Conservation (phyloP, 192 early-diverging fungal species). For the Umbelopsis vinacea region DNA sequence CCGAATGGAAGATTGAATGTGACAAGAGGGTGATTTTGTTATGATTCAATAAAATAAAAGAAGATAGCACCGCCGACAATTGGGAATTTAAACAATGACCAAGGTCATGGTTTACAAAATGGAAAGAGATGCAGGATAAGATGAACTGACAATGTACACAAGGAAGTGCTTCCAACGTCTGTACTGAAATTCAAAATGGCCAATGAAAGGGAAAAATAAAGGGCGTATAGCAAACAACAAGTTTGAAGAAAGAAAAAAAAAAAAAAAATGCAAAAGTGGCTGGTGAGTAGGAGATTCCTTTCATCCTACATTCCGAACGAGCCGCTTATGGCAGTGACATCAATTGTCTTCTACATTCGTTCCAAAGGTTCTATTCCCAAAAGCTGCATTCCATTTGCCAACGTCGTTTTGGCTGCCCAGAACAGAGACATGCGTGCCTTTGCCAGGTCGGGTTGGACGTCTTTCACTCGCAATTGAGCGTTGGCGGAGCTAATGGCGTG, state of each 20-base stretch:
- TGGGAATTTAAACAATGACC: not conserved
- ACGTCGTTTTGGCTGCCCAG: slow-evolving; percentile 74
- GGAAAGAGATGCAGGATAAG: not conserved
- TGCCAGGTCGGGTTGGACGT: slow-evolving; percentile 65
- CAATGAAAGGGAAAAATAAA: too few species aligned
- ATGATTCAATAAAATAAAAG: not conserved
- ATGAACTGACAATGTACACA: not conserved
- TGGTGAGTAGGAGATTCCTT: not conserved
- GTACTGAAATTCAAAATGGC: too few species aligned
- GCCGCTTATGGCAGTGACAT: not conserved
- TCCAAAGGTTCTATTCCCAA: slow-evolving; percentile 81
- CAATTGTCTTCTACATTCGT: slow-evolving; percentile 64
- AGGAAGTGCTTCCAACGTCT: not conserved
- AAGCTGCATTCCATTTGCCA: slow-evolving; percentile 79
- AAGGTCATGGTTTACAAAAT: not conserved
- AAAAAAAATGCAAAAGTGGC: not conserved
- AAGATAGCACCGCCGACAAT: not conserved
- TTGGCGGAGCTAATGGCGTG: slow-evolving; percentile 74
- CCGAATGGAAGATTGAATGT: not conserved
- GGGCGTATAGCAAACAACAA: not conserved
- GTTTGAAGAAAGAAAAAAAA: not conserved
- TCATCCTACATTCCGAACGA: not conserved
- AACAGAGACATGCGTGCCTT: slow-evolving; percentile 80
- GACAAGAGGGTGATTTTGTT: not conserved
- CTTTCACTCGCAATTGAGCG: slow-evolving; percentile 68